These are phyloP conservation scores for Aspergillus mulundensis DNA, from an alignment of 495 filamentous ascomycete species.

Conservation along the genomic window DNA sequence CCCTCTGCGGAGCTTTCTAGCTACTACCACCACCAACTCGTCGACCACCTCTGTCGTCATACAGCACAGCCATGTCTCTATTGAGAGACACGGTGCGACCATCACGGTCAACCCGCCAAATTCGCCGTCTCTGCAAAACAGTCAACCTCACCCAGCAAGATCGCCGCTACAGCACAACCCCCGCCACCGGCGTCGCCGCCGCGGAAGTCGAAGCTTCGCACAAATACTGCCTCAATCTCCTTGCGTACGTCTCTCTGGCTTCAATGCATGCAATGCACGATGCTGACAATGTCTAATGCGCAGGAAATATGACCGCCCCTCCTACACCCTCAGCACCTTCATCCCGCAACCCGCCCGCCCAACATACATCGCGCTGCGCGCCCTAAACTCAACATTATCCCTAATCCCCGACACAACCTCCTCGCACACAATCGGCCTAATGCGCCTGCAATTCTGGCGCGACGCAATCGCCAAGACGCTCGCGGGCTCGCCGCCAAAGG, in stretches of 20 bases:
- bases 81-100: conserved; percentile 20
- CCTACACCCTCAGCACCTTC: conserved; percentile 81
- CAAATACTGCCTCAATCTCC: conserved; percentile 52
- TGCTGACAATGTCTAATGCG: background rate
- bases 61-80: conserved; percentile 20
- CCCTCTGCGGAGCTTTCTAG: background rate
- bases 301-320: conserved; percentile 81
- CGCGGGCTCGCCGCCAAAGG: conserved; percentile 71
- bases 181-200: conserved; percentile 23
- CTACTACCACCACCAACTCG: background rate
- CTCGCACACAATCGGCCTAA: conserved; percentile 70
- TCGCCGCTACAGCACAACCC: conserved; percentile 25
- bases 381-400: conserved; percentile 88
- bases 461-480: conserved; percentile 74
- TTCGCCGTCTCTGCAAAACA: conserved; percentile 12
- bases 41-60: background rate
- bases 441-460: conserved; percentile 94
- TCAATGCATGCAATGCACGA: background rate
- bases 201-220: conserved; percentile 52
- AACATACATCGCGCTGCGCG: conserved; percentile 85
- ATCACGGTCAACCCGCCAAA: conserved; percentile 19
- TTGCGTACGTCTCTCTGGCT: conserved; percentile 43
- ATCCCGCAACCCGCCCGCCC: conserved; percentile 66
- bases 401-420: conserved; percentile 83
- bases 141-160: conserved; percentile 12